Base-by-base conservation (phyloP, 1,139 yeast genomes). In the Saccharomyces hybrid region DNA sequence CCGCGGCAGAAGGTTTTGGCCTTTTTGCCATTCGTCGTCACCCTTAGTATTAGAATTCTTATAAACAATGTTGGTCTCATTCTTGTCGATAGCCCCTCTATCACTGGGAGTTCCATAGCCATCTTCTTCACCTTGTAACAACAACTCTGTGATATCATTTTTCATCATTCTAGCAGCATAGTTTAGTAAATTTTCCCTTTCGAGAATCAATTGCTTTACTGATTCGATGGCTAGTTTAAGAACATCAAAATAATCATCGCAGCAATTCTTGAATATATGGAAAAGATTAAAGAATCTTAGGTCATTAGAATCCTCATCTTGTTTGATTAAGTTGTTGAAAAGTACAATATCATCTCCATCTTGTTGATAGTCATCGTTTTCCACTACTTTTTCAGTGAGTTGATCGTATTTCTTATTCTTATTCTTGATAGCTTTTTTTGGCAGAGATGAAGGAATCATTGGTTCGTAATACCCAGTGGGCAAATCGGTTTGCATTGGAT, bases 121-220 rank as follows among this genome's bases (percentile, higher is more conserved):
- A 28, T 24, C 58, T 55, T 87, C 73, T 64, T 82, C 87, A 24
- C 79, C 80, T 47, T 80, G 74, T 52, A 84, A 73, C 48, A 84
- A 69, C 50, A 84, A 84, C 24, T 82, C 81, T 57, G 82, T 80
- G 60, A 83, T 78, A 63, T 83, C 86, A 59, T 83, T 82, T 61
- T 84, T 85, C 88, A 86, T 83, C 49, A 84, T 83, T 61, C 91
- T 75, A 0, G 90, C 83, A 12, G 88, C 85, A 63, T 84, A 84
- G 62, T 83, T 85, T 52, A 84, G 69, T 27, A 85, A 78, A 1
- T 83, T 79, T 57, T 83, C 88, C 56, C 89, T 75, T 63, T 84
- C 89, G 50, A 82, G 85, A 42, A 83, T 78, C 59, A 86, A 73
- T 60, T 78, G 86, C 49, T 77, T 77, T 6, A 82, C 76, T 3